Evolutionary conservation across 2,329 filamentous ascomycete genomes (phyloP).

Genomic region (Coniochaeta prunicola): DNA sequence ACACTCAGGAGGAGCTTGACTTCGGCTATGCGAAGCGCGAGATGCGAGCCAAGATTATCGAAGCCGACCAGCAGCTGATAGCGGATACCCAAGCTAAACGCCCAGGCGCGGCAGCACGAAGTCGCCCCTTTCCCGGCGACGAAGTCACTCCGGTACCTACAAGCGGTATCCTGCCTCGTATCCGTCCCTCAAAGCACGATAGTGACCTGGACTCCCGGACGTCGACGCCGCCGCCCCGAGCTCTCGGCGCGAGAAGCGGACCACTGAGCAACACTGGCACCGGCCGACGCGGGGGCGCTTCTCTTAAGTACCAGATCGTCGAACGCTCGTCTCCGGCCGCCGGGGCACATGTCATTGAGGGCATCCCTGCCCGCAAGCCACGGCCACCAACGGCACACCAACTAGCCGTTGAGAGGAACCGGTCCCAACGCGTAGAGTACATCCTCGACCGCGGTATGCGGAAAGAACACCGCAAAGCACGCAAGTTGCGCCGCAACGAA

Average conservation of each 20-base stretch:
- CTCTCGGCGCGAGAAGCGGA: conserved; percentile 20
- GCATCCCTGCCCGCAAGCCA: conserved; percentile 53
- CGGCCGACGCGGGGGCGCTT: conserved; percentile 34
- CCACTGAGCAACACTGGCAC: conserved; percentile 20
- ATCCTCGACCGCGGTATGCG: conserved; percentile 71
- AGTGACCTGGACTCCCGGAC: conserved; percentile 46
- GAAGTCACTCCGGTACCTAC: conserved; percentile 29
- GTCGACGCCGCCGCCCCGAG: conserved; percentile 42
- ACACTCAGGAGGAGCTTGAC: conserved; percentile 59
- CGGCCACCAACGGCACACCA: conserved; percentile 77
- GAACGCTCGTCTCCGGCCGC: conserved; percentile 55
- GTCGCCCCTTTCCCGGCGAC: not conserved
- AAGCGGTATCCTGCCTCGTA: conserved; percentile 52
- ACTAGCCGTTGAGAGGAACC: conserved; percentile 70
- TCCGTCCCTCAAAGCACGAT: conserved; percentile 55
- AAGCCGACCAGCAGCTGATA: conserved; percentile 65
- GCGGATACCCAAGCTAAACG: conserved; percentile 55
- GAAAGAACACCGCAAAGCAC: conserved; percentile 55
- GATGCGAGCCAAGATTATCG: conserved; percentile 67
- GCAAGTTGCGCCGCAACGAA: conserved; percentile 54
- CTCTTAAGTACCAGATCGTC: conserved; percentile 52
- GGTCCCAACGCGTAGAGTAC: conserved; percentile 73
- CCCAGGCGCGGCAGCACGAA: conserved; percentile 19
- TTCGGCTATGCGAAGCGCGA: conserved; percentile 69
- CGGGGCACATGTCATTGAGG: conserved; percentile 41